These are phyloP conservation scores for Saccharomyces hybrid DNA, from an alignment of 1,139 yeast species.

Conservation along the genomic window DNA sequence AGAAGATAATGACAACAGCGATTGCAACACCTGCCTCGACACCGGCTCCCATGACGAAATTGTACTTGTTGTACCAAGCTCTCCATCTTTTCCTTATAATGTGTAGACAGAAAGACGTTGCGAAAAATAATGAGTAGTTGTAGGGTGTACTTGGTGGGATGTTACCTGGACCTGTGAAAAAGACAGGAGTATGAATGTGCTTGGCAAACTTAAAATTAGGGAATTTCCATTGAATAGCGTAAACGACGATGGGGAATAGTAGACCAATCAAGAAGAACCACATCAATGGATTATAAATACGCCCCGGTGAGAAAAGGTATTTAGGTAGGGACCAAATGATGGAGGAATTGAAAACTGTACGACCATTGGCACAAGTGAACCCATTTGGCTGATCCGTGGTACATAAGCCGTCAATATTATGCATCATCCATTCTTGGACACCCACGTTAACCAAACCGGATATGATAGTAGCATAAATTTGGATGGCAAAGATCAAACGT, in stretches of 20 bases:
- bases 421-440: conserved; percentile 31
- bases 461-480: conserved; percentile 39
- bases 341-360: conserved; percentile 40
- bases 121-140: conserved; percentile 43
- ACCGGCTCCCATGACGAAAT: conserved; percentile 41
- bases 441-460: conserved; percentile 39
- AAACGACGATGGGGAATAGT: conserved; percentile 31
- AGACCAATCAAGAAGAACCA: conserved; percentile 37
- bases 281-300: conserved; percentile 35
- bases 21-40: conserved; percentile 57
- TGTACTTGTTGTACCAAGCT: conserved; percentile 39
- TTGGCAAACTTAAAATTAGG: conserved; percentile 34
- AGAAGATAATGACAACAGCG: conserved; percentile 41
- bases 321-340: conserved; percentile 47
- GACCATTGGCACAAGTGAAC: conserved; percentile 37
- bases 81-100: conserved; percentile 27
- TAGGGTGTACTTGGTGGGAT: conserved; percentile 43
- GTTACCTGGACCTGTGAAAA: conserved; percentile 37
- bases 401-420: conserved; percentile 37
- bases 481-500: conserved; percentile 39
- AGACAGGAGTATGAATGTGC: conserved; percentile 34
- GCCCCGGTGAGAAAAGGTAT: conserved; percentile 39
- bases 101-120: conserved; percentile 36
- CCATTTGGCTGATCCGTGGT: conserved; percentile 34
- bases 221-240: conserved; percentile 28